Percentiles rank a stretch among this genome's conserved stretches.
These are phyloP conservation scores for Populus pruinosa DNA, from an alignment of 345 rosid species.

Conservation along the genomic window DNA sequence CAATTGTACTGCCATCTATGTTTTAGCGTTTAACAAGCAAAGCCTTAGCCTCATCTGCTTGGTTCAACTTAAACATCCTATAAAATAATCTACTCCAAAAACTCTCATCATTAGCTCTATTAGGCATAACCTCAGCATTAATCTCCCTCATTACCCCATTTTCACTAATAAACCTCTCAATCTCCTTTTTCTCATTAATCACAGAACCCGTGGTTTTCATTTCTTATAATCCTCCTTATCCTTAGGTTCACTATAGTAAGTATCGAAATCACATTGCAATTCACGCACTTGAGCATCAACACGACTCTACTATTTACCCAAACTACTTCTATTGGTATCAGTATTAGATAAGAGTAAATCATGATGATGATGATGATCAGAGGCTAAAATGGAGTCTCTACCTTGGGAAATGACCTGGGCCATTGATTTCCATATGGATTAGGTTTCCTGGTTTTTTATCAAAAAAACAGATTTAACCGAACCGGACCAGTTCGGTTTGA, in stretches of 20 bases:
- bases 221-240: conserved; percentile 42
- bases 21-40: conserved; percentile 45
- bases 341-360: conserved; percentile 24
- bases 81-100: conserved; percentile 70
- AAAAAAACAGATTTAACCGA: too few relatives aligned
- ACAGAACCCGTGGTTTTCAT: conserved; percentile 50
- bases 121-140: conserved; percentile 40
- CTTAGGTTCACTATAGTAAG: conserved; percentile 55
- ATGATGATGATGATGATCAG: conserved; percentile 11
- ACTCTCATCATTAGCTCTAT: conserved; percentile 40
- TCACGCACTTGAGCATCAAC: conserved; percentile 60
- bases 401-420: conserved; percentile 64
- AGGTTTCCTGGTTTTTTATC: too few relatives aligned
- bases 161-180: conserved; percentile 33
- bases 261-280: conserved; percentile 42
- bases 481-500: too few relatives aligned
- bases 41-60: conserved; percentile 62
- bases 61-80: conserved; percentile 46
- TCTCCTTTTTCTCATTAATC: conserved; percentile 46
- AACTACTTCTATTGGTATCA: conserved; percentile 4
- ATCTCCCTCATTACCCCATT: conserved; percentile 38
- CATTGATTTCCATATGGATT: conserved; percentile 66
- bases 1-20: too few relatives aligned
- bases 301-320: conserved; percentile 45
- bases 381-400: conserved; percentile 36